phyloP scores from a whole-genome alignment of 2,329 filamentous ascomycete genomes.

The Chaetomium olivaceum region DNA sequence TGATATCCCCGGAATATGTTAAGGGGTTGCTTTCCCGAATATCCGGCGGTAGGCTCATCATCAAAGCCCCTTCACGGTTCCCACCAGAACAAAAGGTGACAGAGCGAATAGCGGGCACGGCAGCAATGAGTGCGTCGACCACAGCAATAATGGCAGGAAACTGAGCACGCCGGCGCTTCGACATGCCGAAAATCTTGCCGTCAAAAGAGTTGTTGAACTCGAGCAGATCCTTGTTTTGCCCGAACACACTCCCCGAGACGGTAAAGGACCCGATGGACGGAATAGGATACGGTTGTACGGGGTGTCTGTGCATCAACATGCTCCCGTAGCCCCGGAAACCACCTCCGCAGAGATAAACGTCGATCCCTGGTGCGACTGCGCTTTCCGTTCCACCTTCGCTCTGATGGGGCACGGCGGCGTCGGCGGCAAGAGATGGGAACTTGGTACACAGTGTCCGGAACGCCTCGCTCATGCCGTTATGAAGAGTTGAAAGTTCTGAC shows the following conservation, averaged over 20 bases:
- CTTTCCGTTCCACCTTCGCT: conserved; percentile 38
- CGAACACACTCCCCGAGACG: conserved; percentile 62
- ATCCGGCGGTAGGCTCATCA: conserved; percentile 63
- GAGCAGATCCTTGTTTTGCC: conserved; percentile 53
- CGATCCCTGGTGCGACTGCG: conserved; percentile 49
- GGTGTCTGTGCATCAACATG: conserved; percentile 77
- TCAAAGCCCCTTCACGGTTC: conserved; percentile 80
- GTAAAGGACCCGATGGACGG: conserved; percentile 79
- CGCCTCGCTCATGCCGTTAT: conserved; percentile 58
- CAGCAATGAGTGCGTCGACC: conserved; percentile 70
- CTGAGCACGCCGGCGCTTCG: conserved; percentile 74
- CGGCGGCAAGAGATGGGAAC: conserved; percentile 54
- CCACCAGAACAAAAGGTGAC: conserved; percentile 84
- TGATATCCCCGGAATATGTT: not conserved
- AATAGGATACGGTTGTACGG: conserved; percentile 76
- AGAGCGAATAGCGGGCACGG: conserved; percentile 68
- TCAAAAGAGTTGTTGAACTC: conserved; percentile 51
- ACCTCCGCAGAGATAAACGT: conserved; percentile 83
- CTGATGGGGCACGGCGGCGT: conserved; percentile 40
- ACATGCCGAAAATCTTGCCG: conserved; percentile 72
- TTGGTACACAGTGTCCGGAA: conserved; percentile 54
- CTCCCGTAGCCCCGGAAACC: conserved; percentile 91
- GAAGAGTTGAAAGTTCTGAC: conserved; percentile 56
- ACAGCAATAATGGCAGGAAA: conserved; percentile 82
- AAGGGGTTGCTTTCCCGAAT: conserved; percentile 68